These are phyloP conservation scores for Cyclocybe cylindracea DNA, from an alignment of 768 basidiomycete genomes.

Conservation along the genomic window DNA sequence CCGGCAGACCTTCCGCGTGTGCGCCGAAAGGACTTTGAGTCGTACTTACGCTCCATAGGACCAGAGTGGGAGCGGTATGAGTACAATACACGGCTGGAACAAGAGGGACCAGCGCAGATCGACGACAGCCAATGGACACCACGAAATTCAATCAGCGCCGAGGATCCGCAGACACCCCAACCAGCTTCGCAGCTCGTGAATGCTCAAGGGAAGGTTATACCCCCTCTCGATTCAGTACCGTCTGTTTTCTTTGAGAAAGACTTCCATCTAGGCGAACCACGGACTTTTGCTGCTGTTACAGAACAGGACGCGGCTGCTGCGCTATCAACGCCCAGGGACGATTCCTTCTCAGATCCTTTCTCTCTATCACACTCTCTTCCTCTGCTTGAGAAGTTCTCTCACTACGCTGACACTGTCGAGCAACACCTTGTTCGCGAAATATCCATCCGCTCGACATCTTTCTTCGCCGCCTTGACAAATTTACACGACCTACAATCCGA, in stretches of 20 bases:
- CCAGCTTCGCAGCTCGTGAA: constrained; percentile 24
- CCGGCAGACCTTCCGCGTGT: constrained; percentile 81
- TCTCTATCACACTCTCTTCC: constrained; percentile 69
- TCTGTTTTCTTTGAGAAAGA: constrained; percentile 73
- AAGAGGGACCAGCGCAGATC: constrained; percentile 40
- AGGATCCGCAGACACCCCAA: constrained; percentile 13
- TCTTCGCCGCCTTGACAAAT: constrained; percentile 95
- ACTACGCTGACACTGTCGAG: constrained; percentile 92
- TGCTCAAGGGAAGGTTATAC: constrained; percentile 47
- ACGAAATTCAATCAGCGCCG: constrained; percentile 21
- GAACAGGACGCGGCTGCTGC: constrained; percentile 42
- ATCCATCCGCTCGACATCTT: constrained; percentile 84
- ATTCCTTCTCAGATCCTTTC: constrained; percentile 49
- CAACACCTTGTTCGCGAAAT: constrained; percentile 95
- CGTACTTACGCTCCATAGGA: constrained; percentile 70
- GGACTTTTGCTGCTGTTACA: constrained; percentile 76
- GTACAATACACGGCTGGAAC: constrained; percentile 39
- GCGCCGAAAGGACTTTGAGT: constrained; percentile 79
- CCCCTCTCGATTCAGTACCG: constrained; percentile 77
- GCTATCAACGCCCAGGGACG: constrained; percentile 27
- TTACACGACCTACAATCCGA: constrained; percentile 91
- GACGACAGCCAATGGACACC: constrained; percentile 29
- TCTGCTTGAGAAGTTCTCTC: constrained; percentile 86
- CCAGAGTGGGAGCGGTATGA: constrained; percentile 82
- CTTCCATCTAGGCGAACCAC: constrained; percentile 84